phyloP scores from a whole-genome alignment of 2,329 filamentous ascomycete genomes.

The Hymenoscyphus salicellus region DNA sequence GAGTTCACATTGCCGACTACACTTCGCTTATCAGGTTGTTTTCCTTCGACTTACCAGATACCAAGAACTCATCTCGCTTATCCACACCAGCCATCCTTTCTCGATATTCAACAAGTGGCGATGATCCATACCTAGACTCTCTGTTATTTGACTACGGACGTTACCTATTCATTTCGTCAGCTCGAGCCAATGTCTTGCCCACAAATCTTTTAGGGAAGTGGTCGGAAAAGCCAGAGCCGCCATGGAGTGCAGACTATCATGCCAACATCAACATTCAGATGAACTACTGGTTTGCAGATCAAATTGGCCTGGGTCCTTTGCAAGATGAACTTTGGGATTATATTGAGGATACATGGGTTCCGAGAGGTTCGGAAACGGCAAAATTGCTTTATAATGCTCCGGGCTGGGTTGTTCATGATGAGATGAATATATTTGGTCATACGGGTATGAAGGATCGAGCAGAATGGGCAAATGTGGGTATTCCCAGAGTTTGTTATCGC shows the following conservation, averaged over 20 bases:
- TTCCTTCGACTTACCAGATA: slow-evolving; percentile 45
- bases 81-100: slow-evolving; percentile 41
- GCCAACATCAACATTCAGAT: slow-evolving; percentile 60
- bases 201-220: slow-evolving; percentile 57
- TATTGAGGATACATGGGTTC: slow-evolving; percentile 52
- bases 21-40: slow-evolving; percentile 41
- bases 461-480: slow-evolving; percentile 36
- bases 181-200: slow-evolving; percentile 49
- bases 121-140: slow-evolving; percentile 52
- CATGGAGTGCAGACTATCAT: slow-evolving; percentile 56
- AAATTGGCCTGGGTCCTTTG: slow-evolving; percentile 48
- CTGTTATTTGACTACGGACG: slow-evolving; percentile 53
- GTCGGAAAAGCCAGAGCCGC: slow-evolving; percentile 45
- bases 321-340: slow-evolving; percentile 50
- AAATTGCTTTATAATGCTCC: slow-evolving; percentile 50
- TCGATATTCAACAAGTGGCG: slow-evolving; percentile 35
- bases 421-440: slow-evolving; percentile 58
- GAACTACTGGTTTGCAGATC: slow-evolving; percentile 57
- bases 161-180: slow-evolving; percentile 54
- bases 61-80: slow-evolving; percentile 38
- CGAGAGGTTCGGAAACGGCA: slow-evolving; percentile 52
- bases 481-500: too few species aligned
- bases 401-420: slow-evolving; percentile 56
- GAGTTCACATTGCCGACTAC: slow-evolving; percentile 44
- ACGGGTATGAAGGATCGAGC: slow-evolving; percentile 49